A percentile compares a stretch with the other conserved stretches of the same genome.
phyloP scores from a whole-genome alignment of 345 rosid species.

The Turritis glabra region DNA sequence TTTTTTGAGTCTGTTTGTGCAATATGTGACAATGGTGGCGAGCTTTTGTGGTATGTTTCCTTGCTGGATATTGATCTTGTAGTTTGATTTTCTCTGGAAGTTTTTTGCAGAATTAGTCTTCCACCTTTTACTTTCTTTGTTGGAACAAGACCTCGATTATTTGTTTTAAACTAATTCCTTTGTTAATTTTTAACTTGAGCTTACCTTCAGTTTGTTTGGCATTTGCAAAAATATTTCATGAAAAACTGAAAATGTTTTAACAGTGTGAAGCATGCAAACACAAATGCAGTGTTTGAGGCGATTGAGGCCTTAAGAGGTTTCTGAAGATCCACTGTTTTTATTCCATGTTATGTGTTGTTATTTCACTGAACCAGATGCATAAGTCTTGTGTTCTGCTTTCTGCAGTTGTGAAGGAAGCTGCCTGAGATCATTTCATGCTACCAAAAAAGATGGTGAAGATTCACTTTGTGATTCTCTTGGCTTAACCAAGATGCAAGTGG shows the following conservation, averaged over 20 bases:
- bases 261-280: constrained; percentile 7
- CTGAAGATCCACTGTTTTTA: constrained; percentile 5
- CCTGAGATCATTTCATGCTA: constrained; percentile 89
- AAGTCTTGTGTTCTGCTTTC: constrained; percentile 31
- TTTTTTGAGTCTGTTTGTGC: constrained; percentile 79
- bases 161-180: not conserved
- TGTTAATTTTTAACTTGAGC: not conserved
- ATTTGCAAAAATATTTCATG: not conserved
- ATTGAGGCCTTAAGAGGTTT: not conserved
- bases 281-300: not conserved
- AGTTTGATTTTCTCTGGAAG: constrained; percentile 16
- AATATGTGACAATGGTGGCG: constrained; percentile 88
- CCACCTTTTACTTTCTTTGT: constrained; percentile 10
- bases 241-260: not conserved
- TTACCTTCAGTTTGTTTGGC: not conserved
- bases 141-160: not conserved
- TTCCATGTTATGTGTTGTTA: not conserved
- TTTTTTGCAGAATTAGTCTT: constrained; percentile 19
- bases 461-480: constrained; percentile 68
- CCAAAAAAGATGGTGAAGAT: constrained; percentile 58
- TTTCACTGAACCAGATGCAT: constrained; percentile 23
- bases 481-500: constrained; percentile 56
- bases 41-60: constrained; percentile 61
- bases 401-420: constrained; percentile 90
- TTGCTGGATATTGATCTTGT: constrained; percentile 24